Conservation (phyloP, 768 basidiomycete genomes). For the Termitomyces sp. region DNA sequence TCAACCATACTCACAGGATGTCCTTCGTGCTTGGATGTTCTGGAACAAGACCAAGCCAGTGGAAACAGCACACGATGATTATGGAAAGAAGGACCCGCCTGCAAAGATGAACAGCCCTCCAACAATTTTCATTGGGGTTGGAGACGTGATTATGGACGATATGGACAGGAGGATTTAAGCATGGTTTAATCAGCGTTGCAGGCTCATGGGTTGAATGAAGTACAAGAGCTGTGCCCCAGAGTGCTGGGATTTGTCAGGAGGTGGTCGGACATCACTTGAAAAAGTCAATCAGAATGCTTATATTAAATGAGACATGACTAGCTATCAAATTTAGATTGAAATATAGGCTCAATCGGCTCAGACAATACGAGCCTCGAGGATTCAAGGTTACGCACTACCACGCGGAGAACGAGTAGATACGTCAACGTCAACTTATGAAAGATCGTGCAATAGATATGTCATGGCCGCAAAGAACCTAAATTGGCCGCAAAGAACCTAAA, state of each 20-base stretch:
- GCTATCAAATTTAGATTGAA: too few relatives aligned
- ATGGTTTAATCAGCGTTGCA: neutral
- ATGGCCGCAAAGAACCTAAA: too few relatives aligned
- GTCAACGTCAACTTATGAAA: too few relatives aligned
- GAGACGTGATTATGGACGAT: neutral
- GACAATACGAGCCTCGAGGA: too few relatives aligned
- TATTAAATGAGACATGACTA: too few relatives aligned
- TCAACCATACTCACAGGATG: neutral
- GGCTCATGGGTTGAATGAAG: neutral
- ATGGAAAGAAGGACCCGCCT: neutral
- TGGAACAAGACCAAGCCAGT: neutral
- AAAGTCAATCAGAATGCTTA: too few relatives aligned
- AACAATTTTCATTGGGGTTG: neutral
- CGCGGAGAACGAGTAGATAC: too few relatives aligned
- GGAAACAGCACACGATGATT: neutral
- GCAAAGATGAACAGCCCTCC: neutral
- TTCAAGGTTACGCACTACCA: too few relatives aligned
- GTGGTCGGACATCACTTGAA: neutral
- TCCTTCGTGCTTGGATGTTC: neutral
- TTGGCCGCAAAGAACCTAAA: too few relatives aligned
- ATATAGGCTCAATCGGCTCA: too few relatives aligned
- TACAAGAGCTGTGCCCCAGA: neutral
- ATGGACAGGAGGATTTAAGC: neutral
- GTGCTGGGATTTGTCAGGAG: neutral
- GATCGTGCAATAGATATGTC: too few relatives aligned